Base-by-base conservation (phyloP, 371 early-diverging fungal genomes). In the Caulochytrium protostelioides region DNA sequence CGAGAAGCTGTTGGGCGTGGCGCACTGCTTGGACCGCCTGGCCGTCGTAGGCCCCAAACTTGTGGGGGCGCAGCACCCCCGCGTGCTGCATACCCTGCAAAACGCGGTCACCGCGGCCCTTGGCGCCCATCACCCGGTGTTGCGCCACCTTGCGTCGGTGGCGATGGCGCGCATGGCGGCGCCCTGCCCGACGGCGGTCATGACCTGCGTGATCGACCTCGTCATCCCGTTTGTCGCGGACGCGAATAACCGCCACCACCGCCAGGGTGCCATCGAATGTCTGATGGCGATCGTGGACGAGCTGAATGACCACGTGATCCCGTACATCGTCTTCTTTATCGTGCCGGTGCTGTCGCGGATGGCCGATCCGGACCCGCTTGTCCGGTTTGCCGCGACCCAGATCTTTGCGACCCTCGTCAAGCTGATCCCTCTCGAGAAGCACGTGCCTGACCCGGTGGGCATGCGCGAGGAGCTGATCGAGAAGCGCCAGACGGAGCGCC, bases 271-370 rank as follows among this genome's bases (percentile, higher is more conserved):
- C 2, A 75, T 74, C 1, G 97, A 92, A 55, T 47, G 61, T n/a
- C 51, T 78, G 1, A 62, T 58, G 35, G 58, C 62, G 34, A 32
- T 63, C n/a, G 49, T 52, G 9, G 18, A 33, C 2, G 10, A 15
- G 20, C 30, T 67, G 28, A 46, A 59, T 14, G 50, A 51, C 28
- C 28, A 27, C 17, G 19, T 28, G 13, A 72, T 90, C 22, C 90
- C 94, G 1, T 95, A 90, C 44, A 77, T 91, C 15, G 76, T 89
- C 10, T 90, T 95, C 47, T 54, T 95, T 40, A 78, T 95, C 41
- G 83, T 89, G 2, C 97, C 97, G 2, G 72, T 91, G n/a, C 68
- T 95, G 21, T 85, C 86, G 20, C 74, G 92, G n/a, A 92, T 95
- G 90, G 85, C 87, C 38, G 97, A 95, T 56, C 59, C 70, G 0